Conservation (phyloP, 225 moss, liverwort and hornwort genomes). For the Antitrichia curtipendula region DNA sequence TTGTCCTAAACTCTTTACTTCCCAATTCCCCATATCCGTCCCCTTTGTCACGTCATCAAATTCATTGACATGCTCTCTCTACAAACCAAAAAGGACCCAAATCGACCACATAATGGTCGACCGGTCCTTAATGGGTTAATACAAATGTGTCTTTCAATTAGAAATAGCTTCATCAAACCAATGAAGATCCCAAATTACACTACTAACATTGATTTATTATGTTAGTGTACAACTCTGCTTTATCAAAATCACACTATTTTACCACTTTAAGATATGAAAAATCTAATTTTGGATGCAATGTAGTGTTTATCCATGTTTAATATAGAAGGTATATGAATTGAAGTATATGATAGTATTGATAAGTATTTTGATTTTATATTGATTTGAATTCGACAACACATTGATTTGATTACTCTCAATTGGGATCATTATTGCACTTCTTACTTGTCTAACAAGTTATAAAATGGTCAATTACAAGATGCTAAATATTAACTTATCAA, state of each 20-base stretch:
- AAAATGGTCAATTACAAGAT: neutral
- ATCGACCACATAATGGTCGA: too few relatives aligned
- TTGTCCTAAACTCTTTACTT: too few relatives aligned
- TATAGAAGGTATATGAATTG: too few relatives aligned
- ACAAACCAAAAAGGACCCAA: too few relatives aligned
- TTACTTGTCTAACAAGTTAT: neutral
- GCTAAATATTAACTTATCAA: neutral
- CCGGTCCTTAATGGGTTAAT: too few relatives aligned
- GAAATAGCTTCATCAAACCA: neutral
- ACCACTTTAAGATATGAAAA: neutral
- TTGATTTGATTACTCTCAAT: neutral
- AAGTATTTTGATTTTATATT: neutral
- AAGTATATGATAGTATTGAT: neutral
- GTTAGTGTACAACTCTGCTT: accelerated
- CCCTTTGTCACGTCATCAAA: too few relatives aligned
- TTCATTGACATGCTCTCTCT: too few relatives aligned
- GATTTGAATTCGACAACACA: neutral
- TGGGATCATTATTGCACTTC: neutral
- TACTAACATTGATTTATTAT: neutral
- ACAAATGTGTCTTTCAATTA: too few relatives aligned
- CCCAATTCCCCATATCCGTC: too few relatives aligned
- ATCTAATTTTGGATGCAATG: neutral
- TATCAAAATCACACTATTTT: neutral
- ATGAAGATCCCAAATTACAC: neutral
- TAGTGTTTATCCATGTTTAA: neutral